Evolutionary conservation across 1,284 basidiomycete genomes (phyloP).

Genomic region (Rugiboletus extremiorientalis): DNA sequence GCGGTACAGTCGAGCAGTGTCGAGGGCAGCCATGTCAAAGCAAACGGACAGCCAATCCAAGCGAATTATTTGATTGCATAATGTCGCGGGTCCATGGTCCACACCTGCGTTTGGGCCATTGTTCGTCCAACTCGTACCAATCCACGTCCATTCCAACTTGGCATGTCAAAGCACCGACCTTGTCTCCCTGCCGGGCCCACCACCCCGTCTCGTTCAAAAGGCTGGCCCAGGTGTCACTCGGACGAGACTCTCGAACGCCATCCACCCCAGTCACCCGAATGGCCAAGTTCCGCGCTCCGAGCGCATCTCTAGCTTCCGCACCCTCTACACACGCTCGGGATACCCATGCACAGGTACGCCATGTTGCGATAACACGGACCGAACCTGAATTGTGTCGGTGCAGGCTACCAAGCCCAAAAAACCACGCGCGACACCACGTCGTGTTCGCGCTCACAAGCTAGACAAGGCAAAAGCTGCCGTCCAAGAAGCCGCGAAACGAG

Average conservation of each 20-base stretch:
- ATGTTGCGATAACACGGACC: background rate
- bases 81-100: slow-evolving; percentile 20
- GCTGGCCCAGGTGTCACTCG: background rate
- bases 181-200: background rate
- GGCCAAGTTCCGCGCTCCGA: slow-evolving; percentile 22
- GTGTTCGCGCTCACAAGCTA: slow-evolving; percentile 12
- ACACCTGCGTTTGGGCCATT: slow-evolving; percentile 23
- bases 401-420: slow-evolving; percentile 12
- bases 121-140: slow-evolving; percentile 15
- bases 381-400: background rate
- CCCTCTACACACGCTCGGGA: background rate
- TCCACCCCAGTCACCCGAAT: slow-evolving; percentile 10
- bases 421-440: slow-evolving; percentile 5
- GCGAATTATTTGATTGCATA: slow-evolving; percentile 6
- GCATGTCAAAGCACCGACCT: slow-evolving; percentile 20
- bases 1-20: slow-evolving; percentile 38
- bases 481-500: slow-evolving; percentile 25
- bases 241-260: background rate
- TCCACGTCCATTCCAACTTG: slow-evolving; percentile 1
- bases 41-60: slow-evolving; percentile 7
- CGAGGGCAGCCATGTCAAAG: slow-evolving; percentile 29
- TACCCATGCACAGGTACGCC: slow-evolving; percentile 10
- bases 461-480: slow-evolving; percentile 19
- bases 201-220: slow-evolving; percentile 19
- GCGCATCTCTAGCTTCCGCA: slow-evolving; percentile 13